Percentiles rank a stretch among this genome's conserved stretches.
Evolutionary conservation across 805 yeast species (phyloP).

Genomic region (Yarrowia phangngaensis): DNA sequence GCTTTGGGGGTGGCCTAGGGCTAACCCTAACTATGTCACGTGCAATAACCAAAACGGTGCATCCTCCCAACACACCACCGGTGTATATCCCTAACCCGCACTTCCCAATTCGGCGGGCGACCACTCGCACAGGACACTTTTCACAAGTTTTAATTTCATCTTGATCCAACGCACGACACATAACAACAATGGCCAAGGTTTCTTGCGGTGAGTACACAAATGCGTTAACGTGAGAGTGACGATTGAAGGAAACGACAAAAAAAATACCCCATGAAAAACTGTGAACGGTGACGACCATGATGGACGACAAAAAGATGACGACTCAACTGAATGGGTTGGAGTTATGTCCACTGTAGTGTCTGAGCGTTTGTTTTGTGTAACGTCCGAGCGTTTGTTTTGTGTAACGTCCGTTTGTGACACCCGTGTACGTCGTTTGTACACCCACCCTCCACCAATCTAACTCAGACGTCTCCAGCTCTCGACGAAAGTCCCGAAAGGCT

Average conservation of each 20-base stretch:
- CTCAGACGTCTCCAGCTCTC: slow-evolving; percentile 96
- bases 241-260: too few species aligned
- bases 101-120: slow-evolving; percentile 6
- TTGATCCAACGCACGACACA: slow-evolving; percentile 23
- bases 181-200: slow-evolving; percentile 55
- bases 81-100: slow-evolving; percentile 6
- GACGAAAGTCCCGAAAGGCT: slow-evolving; percentile 99
- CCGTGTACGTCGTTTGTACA: too few species aligned
- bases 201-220: slow-evolving; percentile 50
- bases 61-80: slow-evolving; percentile 20
- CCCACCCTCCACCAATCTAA: neutral
- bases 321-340: neutral
- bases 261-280: too few species aligned
- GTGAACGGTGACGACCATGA: too few species aligned
- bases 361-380: neutral
- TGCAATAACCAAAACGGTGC: slow-evolving; percentile 1
- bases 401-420: too few species aligned
- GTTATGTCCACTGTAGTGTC: neutral
- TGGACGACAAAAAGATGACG: too few species aligned
- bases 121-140: slow-evolving; percentile 24
- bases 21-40: slow-evolving; percentile 17
- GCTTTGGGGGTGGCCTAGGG: slow-evolving; percentile 11
- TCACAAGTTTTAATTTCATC: slow-evolving; percentile 23
- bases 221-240: too few species aligned
- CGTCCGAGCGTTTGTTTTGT: too few species aligned